Evolutionary conservation across 176 grass and related monocot species (phyloP).

Genomic region (Paspalum notatum): DNA sequence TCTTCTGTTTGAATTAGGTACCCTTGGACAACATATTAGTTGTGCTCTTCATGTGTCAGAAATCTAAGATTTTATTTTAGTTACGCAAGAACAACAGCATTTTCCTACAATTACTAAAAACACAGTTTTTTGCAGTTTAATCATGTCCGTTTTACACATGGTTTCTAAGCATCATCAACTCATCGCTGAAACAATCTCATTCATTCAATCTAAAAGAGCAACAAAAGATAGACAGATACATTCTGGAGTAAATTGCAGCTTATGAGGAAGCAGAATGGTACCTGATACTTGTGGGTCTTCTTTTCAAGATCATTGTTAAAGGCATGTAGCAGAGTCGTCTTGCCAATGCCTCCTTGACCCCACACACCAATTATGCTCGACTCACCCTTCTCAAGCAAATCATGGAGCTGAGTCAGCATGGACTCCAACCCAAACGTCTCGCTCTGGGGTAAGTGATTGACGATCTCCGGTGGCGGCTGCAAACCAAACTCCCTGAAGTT

Average conservation of each 20-base stretch:
- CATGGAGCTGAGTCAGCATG: slow-evolving; percentile 34
- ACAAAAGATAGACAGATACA: neutral
- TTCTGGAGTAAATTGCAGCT: neutral
- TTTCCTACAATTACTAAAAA: neutral
- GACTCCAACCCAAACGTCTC: slow-evolving; percentile 57
- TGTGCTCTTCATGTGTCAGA: neutral
- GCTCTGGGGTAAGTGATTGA: slow-evolving; percentile 17
- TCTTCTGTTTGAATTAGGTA: slow-evolving; percentile 12
- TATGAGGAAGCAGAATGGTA: slow-evolving; percentile 17
- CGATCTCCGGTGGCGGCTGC: slow-evolving; percentile 25
- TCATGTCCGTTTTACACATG: neutral
- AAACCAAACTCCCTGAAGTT: slow-evolving; percentile 38
- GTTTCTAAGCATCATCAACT: neutral
- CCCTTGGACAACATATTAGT: neutral
- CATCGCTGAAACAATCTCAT: neutral
- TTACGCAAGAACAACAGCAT: neutral
- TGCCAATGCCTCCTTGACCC: slow-evolving; percentile 72
- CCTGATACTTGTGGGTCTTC: slow-evolving; percentile 45
- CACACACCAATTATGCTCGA: slow-evolving; percentile 63
- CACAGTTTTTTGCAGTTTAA: neutral
- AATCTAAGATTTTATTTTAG: neutral
- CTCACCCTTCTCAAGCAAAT: slow-evolving; percentile 43
- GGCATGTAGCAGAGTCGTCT: slow-evolving; percentile 68
- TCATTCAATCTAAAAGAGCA: neutral
- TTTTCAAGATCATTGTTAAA: slow-evolving; percentile 69